Base-by-base conservation (phyloP, 208 protist genomes). In the Leishmania gerbilli region DNA sequence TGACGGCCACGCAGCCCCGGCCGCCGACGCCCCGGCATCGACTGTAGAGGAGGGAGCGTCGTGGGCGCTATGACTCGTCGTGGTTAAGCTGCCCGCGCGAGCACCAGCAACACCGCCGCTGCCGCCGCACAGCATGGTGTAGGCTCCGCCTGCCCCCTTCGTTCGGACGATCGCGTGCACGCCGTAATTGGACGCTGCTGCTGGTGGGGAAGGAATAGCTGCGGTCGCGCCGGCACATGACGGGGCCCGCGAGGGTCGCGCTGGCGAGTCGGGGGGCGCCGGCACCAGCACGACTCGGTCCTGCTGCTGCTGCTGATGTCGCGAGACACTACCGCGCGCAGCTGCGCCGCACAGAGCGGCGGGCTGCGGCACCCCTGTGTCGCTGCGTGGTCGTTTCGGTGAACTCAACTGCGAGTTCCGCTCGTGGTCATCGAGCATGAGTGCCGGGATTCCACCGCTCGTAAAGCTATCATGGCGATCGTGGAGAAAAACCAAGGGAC, bases 361-460 rank as follows among this genome's bases (percentile, higher is more conserved):
- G 11, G 49, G 49, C 49, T 3, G 2, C 24, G 42, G 42, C 27
- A 40, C 9, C 37, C 4, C 13, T 3, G 24, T 51, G 19, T 34
- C 37, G 15, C 42, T 60, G 8, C 31, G 71, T 24, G 6, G 49
- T 60, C 1, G 53, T 77, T 56, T 56, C 56, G 49, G 34, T 45
- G 74, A 15, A 56, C 21, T 40, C 72, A 76, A n/a, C 24, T 37
- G 55, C 34, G 56, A 77, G 31, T 9, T 49, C 37, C 15, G 53
- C 40, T 64, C 74, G 75, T 40, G 47, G 47, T 82, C 49, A 40
- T 79, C 74, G 56, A 76, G 65, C 49, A 68, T 62, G 51, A 85
- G 42, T 8, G 34, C 72, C 1, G 74, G 64, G 34, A 86, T 62
- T 19, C 67, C 78, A 42, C 42, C 42, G 56, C 62, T 71, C 11